Percentiles rank a stretch among this genome's conserved stretches.
phyloP scores from a whole-genome alignment of 768 basidiomycete genomes.

The Lentinula detonsa region DNA sequence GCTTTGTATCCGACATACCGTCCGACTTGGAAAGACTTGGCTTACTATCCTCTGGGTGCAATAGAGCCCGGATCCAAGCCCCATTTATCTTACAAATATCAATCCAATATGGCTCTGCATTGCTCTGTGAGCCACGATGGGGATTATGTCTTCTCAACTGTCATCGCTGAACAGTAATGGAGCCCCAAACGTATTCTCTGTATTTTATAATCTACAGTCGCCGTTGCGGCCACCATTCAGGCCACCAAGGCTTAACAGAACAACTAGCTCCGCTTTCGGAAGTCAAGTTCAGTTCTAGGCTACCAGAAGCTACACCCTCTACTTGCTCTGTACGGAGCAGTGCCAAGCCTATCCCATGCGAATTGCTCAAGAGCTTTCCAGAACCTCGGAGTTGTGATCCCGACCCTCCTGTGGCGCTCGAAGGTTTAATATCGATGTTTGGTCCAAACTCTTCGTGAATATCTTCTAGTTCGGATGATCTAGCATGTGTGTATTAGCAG shows the following conservation, averaged over 20 bases:
- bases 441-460: conserved; percentile 17
- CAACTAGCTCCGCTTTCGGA: conserved; percentile 24
- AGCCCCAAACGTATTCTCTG: neutral
- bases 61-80: conserved; percentile 28
- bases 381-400: conserved; percentile 60
- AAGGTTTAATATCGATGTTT: conserved; percentile 32
- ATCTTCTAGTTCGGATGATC: neutral
- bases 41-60: conserved; percentile 33
- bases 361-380: conserved; percentile 67
- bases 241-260: conserved; percentile 63
- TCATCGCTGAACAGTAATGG: conserved; percentile 45
- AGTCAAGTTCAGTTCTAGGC: conserved; percentile 34
- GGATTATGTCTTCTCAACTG: conserved; percentile 66
- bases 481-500: neutral
- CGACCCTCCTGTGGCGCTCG: conserved; percentile 19
- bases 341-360: conserved; percentile 63
- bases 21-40: conserved; percentile 74
- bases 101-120: conserved; percentile 34
- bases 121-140: conserved; percentile 81
- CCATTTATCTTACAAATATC: conserved; percentile 37
- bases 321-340: conserved; percentile 77
- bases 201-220: neutral
- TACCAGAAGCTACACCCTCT: conserved; percentile 44
- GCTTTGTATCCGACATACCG: conserved; percentile 59
- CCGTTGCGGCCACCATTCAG: conserved; percentile 51